Conservation (phyloP, 164 flowering plant species). For the Taxillus chinensis region DNA sequence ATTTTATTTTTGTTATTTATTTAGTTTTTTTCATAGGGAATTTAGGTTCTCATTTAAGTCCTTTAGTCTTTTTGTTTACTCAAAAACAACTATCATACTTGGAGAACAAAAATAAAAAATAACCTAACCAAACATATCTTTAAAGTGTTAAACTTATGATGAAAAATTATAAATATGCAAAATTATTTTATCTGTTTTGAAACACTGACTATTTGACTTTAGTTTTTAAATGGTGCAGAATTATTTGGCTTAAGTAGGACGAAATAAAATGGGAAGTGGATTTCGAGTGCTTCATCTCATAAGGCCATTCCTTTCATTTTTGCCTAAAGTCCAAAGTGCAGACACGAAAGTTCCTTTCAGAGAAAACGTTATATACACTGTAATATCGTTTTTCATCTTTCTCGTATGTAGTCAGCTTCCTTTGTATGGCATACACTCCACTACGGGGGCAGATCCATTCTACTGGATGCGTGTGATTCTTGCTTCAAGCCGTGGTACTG, state of each 20-base stretch:
- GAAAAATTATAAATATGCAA: too few species aligned
- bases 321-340: slow-evolving; percentile 55
- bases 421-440: slow-evolving; percentile 64
- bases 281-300: slow-evolving; percentile 61
- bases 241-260: not conserved
- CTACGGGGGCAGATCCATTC: slow-evolving; percentile 64
- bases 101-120: too few species aligned
- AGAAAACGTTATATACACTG: slow-evolving; percentile 65
- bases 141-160: too few species aligned
- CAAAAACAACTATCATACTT: too few species aligned
- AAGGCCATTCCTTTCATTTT: slow-evolving; percentile 50
- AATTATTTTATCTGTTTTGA: not conserved
- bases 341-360: slow-evolving; percentile 52
- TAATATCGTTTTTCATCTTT: slow-evolving; percentile 51
- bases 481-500: slow-evolving; percentile 67
- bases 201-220: not conserved
- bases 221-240: not conserved
- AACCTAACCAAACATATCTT: too few species aligned
- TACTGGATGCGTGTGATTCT: slow-evolving; percentile 75
- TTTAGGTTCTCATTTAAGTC: too few species aligned
- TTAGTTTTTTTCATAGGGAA: too few species aligned
- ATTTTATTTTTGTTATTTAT: too few species aligned
- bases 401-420: slow-evolving; percentile 73
- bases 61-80: too few species aligned
- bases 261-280: slow-evolving; percentile 44